Percentiles rank a stretch among this genome's conserved stretches.
phyloP scores from a whole-genome alignment of 179 eudicot genomes.

The Beta corolliflora region DNA sequence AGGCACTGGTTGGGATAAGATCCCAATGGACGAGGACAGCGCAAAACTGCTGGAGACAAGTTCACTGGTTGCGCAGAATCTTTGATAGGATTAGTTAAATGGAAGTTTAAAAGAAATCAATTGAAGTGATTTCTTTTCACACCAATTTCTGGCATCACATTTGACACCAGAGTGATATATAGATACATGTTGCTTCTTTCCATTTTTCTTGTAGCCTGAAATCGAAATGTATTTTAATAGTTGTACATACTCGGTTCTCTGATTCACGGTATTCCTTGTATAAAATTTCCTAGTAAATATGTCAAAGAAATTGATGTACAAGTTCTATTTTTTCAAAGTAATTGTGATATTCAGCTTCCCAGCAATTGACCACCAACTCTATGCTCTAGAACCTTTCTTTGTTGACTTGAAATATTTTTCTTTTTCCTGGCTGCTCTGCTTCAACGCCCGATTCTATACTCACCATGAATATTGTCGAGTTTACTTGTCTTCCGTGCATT shows the following conservation, averaged over 20 bases:
- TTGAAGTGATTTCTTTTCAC: not conserved
- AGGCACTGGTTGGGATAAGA: slow-evolving; percentile 64
- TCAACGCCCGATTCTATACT: not conserved
- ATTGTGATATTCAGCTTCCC: slow-evolving; percentile 2
- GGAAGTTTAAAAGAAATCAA: not conserved
- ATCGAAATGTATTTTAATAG: slow-evolving; percentile 25
- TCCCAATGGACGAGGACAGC: slow-evolving; percentile 58
- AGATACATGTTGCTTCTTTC: not conserved
- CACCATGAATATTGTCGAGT: not conserved
- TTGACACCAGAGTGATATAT: not conserved
- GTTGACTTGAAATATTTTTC: not conserved
- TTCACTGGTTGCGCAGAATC: slow-evolving; percentile 39
- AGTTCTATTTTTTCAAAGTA: not conserved
- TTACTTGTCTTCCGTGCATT: not conserved
- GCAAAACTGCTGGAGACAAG: slow-evolving; percentile 58
- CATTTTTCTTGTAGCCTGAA: slow-evolving; percentile 10
- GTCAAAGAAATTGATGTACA: slow-evolving; percentile 13
- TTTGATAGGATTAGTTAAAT: slow-evolving; percentile 29
- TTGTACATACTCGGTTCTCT: slow-evolving; percentile 31
- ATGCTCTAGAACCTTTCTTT: not conserved
- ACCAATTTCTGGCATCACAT: slow-evolving; percentile 11
- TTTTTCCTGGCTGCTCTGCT: not conserved
- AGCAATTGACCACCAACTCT: not conserved
- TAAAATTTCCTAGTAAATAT: slow-evolving; percentile 33
- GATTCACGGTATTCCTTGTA: slow-evolving; percentile 22